Evolutionary conservation across 768 basidiomycete genomes (phyloP).

Genomic region (Phanerochaete carnosa): DNA sequence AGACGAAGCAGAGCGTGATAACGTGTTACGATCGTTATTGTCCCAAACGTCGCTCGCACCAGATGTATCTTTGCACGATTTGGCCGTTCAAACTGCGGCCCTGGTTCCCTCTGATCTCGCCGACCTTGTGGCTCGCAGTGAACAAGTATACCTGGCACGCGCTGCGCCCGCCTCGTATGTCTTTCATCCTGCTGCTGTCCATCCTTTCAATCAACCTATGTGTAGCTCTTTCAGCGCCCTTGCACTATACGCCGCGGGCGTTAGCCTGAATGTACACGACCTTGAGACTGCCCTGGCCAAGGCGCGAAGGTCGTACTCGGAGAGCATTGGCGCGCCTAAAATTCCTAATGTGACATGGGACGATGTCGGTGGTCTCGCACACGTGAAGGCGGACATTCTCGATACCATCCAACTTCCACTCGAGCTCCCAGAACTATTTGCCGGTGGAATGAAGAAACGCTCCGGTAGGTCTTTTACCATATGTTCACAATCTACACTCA

Average conservation of each 20-base stretch:
- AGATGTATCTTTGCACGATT: constrained; percentile 68
- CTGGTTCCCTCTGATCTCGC: constrained; percentile 79
- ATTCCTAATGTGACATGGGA: constrained; percentile 97
- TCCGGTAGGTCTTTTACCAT: constrained; percentile 56
- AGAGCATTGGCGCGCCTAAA: constrained; percentile 94
- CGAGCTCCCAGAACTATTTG: constrained; percentile 86
- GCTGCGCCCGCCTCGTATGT: constrained; percentile 36
- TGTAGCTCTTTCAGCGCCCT: constrained; percentile 5
- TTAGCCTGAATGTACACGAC: constrained; percentile 54
- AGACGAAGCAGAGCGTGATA: constrained; percentile 67
- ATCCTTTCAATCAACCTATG: constrained; percentile 16
- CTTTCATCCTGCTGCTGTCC: neutral
- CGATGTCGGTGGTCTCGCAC: constrained; percentile 88
- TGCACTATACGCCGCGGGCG: constrained; percentile 34
- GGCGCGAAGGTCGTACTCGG: constrained; percentile 76
- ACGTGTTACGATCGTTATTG: constrained; percentile 51
- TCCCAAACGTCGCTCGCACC: constrained; percentile 46
- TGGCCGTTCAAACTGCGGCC: constrained; percentile 90
- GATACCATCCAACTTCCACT: constrained; percentile 94
- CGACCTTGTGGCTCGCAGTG: constrained; percentile 62
- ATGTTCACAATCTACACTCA: neutral
- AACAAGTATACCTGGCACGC: constrained; percentile 51
- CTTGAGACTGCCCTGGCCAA: constrained; percentile 70
- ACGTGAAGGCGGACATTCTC: constrained; percentile 88
- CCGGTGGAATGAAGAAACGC: constrained; percentile 89